Conservation (phyloP, 2,329 filamentous ascomycete genomes). For the Fusarium anguioides region DNA sequence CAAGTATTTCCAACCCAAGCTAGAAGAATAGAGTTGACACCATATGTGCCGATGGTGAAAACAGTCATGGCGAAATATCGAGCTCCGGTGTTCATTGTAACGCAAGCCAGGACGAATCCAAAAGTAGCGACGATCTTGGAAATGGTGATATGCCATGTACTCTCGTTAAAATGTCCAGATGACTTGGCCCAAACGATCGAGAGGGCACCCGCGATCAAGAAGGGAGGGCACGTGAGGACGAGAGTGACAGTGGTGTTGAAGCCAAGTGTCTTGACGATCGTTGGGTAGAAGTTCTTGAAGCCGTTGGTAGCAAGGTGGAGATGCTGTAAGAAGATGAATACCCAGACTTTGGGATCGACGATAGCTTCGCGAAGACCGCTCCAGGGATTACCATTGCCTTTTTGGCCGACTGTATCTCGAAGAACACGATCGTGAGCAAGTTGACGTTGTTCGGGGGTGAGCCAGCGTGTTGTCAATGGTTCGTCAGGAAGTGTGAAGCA, state of each 20-base stretch:
- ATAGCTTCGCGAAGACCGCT: conserved; percentile 19
- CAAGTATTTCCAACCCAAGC: conserved; percentile 56
- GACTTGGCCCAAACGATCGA: conserved; percentile 39
- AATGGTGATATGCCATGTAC: conserved; percentile 32
- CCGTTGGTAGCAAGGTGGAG: conserved; percentile 43
- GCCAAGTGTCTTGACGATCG: conserved; percentile 58
- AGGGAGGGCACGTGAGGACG: conserved; percentile 62
- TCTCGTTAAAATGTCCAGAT: conserved; percentile 37
- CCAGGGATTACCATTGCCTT: conserved; percentile 33
- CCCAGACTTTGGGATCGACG: conserved; percentile 44
- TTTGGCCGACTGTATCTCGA: conserved; percentile 32
- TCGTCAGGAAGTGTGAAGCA: conserved; percentile 52
- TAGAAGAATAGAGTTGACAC: conserved; percentile 58
- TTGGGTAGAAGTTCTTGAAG: conserved; percentile 49
- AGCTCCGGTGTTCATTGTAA: conserved; percentile 41
- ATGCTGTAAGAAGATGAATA: conserved; percentile 38
- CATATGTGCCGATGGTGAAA: conserved; percentile 50
- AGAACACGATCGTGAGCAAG: conserved; percentile 56
- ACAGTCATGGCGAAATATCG: conserved; percentile 50
- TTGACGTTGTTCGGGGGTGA: conserved; percentile 53
- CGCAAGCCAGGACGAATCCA: conserved; percentile 41
- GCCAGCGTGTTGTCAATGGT: conserved; percentile 54
- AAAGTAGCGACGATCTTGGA: conserved; percentile 54
- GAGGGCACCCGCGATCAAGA: conserved; percentile 54
- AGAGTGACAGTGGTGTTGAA: conserved; percentile 61